Evolutionary conservation across 106 monocot genomes (phyloP).

Genomic region (Dendrobium huoshanense): DNA sequence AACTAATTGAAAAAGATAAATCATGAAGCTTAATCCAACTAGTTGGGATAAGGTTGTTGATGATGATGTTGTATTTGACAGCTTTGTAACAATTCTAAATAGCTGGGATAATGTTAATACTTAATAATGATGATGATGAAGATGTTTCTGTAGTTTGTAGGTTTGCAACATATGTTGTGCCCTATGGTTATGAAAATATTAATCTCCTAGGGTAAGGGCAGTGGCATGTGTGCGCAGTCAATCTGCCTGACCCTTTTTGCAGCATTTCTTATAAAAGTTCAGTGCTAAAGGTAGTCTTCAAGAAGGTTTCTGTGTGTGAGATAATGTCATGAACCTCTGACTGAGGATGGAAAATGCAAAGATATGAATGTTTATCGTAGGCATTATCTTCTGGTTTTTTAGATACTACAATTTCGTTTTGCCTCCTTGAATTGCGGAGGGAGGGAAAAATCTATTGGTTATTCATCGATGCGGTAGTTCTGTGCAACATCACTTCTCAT

Average conservation of each 20-base stretch:
- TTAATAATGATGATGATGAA: too few species aligned
- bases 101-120: too few species aligned
- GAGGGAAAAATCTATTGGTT: neutral
- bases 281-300: neutral
- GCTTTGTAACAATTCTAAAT: neutral
- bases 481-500: neutral
- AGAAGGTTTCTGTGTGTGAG: neutral
- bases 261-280: neutral
- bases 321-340: neutral
- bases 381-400: neutral
- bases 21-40: too few species aligned
- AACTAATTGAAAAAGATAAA: too few species aligned
- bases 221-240: neutral
- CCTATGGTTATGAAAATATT: neutral
- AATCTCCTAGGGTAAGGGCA: neutral
- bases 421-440: neutral
- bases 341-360: neutral
- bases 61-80: neutral
- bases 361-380: neutral
- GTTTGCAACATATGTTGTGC: neutral
- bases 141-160: too few species aligned
- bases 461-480: neutral
- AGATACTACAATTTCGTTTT: neutral
- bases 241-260: neutral
- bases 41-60: too few species aligned